phyloP scores from a whole-genome alignment of 139 green algal genomes.

The Chlamydomonas sp. region DNA sequence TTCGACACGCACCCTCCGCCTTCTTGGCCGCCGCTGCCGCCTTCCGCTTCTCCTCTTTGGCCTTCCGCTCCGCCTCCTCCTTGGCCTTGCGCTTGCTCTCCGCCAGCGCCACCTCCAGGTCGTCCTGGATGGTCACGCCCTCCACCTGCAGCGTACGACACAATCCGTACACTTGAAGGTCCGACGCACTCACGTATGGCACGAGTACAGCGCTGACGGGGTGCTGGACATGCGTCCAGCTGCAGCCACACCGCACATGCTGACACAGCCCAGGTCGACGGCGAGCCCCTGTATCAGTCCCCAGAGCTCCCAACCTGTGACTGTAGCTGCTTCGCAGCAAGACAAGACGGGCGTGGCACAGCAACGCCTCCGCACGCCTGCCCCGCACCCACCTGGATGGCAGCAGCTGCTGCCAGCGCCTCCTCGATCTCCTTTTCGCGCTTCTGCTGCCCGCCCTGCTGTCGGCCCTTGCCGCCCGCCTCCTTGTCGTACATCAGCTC shows the following conservation, averaged over 20 bases:
- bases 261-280: too few relatives aligned
- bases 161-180: too few relatives aligned
- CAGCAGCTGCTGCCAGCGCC: slow-evolving; percentile 4
- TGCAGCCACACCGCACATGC: too few relatives aligned
- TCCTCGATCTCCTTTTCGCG: not conserved
- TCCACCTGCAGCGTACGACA: slow-evolving; percentile 36
- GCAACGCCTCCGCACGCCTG: not conserved
- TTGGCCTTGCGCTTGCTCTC: slow-evolving; percentile 31
- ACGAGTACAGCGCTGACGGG: too few relatives aligned
- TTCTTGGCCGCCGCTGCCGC: slow-evolving; percentile 28
- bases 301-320: too few relatives aligned
- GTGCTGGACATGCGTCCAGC: too few relatives aligned
- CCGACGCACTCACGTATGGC: too few relatives aligned
- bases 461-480: not conserved
- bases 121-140: slow-evolving; percentile 64
- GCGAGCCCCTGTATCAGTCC: too few relatives aligned
- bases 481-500: slow-evolving; percentile 56
- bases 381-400: slow-evolving; percentile 6
- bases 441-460: not conserved
- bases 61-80: slow-evolving; percentile 19
- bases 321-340: not conserved
- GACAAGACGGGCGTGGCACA: not conserved
- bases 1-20: slow-evolving; percentile 7
- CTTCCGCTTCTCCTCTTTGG: slow-evolving; percentile 33
- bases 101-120: slow-evolving; percentile 47